These are phyloP conservation scores for Gossypium herbaceum DNA, from an alignment of 345 rosid genomes.

Conservation along the genomic window DNA sequence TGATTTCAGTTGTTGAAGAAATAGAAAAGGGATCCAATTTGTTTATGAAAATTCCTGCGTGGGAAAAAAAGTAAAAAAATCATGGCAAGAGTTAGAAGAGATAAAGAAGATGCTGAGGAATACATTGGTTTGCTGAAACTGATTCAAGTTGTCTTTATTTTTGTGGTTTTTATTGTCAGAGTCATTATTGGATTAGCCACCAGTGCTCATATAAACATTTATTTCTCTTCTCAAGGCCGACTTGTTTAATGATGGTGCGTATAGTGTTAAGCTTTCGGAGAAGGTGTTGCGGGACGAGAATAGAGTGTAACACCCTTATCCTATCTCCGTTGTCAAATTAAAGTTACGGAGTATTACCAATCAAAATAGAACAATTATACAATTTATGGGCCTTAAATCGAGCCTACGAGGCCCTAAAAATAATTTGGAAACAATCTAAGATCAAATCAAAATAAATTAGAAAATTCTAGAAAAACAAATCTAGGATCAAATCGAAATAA, in stretches of 20 bases:
- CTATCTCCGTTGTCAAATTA: too few species aligned
- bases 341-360: too few species aligned
- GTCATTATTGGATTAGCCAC: conserved; percentile 54
- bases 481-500: too few species aligned
- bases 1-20: neutral
- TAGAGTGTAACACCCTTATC: neutral
- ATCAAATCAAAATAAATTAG: too few species aligned
- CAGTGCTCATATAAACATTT: conserved; percentile 57
- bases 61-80: neutral
- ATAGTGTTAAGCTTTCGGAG: conserved; percentile 74
- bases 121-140: conserved; percentile 58
- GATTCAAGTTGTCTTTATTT: conserved; percentile 55
- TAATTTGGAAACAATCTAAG: too few species aligned
- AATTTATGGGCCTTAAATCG: too few species aligned
- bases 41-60: neutral
- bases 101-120: conserved; percentile 46
- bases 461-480: too few species aligned
- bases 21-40: neutral
- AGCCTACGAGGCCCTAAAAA: too few species aligned
- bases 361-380: too few species aligned
- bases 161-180: conserved; percentile 70
- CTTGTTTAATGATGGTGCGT: conserved; percentile 73
- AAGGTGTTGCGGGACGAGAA: conserved; percentile 69
- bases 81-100: conserved; percentile 34
- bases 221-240: conserved; percentile 49